Conservation (phyloP, 1,139 yeast species). For the Yamadazyma atmosphaerica region DNA sequence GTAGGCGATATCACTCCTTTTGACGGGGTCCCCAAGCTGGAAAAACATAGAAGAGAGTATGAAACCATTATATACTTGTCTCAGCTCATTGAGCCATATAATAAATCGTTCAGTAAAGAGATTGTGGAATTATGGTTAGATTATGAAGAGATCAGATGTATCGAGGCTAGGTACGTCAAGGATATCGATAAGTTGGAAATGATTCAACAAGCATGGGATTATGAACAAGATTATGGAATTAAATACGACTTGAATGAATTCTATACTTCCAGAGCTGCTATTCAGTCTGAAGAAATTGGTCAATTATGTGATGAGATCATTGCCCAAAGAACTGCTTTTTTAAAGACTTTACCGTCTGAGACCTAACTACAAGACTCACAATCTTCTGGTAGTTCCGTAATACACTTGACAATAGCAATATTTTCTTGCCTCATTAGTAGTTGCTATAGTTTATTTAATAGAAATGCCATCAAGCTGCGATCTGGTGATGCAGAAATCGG, state of each 20-base stretch:
- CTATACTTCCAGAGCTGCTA: constrained; percentile 58
- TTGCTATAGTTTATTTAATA: no score
- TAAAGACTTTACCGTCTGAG: not conserved
- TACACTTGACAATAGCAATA: not conserved
- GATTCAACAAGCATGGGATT: constrained; percentile 87
- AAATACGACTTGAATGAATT: constrained; percentile 67
- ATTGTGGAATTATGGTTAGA: constrained; percentile 81
- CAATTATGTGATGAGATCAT: constrained; percentile 70
- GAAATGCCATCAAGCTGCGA: no score
- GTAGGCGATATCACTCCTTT: constrained; percentile 96
- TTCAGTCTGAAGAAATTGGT: constrained; percentile 72
- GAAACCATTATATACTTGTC: constrained; percentile 71
- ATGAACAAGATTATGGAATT: constrained; percentile 66
- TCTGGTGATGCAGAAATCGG: no score
- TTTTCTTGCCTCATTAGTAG: no score
- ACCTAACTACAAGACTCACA: not conserved
- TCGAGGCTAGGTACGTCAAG: constrained; percentile 88
- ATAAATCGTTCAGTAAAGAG: constrained; percentile 61
- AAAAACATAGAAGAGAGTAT: constrained; percentile 80
- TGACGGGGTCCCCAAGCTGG: constrained; percentile 63
- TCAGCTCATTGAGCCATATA: constrained; percentile 62
- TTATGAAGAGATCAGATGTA: constrained; percentile 78
- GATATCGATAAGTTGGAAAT: constrained; percentile 94
- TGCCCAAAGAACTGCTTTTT: constrained; percentile 47
- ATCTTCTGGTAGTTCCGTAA: no score